A percentile compares a stretch with the other conserved stretches of the same genome.
Conservation (phyloP, 2,329 filamentous ascomycete species). For the Diaporthe citriasiana region DNA sequence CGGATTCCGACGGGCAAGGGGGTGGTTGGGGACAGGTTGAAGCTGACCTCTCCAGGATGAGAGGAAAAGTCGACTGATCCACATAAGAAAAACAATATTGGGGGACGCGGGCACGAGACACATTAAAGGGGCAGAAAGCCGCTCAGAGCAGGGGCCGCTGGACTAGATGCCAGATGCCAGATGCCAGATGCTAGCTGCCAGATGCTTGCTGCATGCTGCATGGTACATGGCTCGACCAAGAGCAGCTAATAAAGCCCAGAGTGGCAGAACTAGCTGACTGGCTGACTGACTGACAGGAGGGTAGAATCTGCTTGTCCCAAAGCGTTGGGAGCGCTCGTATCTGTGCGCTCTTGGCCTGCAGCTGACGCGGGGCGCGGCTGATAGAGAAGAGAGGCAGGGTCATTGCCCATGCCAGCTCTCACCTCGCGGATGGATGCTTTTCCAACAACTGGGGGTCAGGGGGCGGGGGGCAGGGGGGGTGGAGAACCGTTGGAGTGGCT, state of each 20-base stretch:
- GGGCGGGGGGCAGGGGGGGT: no score
- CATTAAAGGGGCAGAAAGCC: slow-evolving; percentile 6
- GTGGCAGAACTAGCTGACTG: neutral
- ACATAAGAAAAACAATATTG: no score
- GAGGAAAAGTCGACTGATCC: neutral
- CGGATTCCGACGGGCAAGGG: neutral
- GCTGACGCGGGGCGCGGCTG: neutral
- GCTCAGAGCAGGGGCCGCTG: slow-evolving; percentile 14
- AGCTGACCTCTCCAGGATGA: neutral
- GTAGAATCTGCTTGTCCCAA: slow-evolving; percentile 19
- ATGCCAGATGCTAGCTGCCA: slow-evolving; percentile 17
- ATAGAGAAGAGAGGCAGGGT: neutral
- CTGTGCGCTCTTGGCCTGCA: slow-evolving; percentile 31
- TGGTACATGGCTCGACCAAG: slow-evolving; percentile 10
- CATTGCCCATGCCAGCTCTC: neutral
- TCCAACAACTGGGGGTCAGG: no score
- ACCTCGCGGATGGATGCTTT: neutral
- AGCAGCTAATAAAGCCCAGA: slow-evolving; percentile 7
- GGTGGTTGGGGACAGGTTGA: neutral
- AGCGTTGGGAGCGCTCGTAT: slow-evolving; percentile 9
- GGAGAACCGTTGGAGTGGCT: slow-evolving; percentile 18
- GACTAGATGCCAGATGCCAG: neutral
- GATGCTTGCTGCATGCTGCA: slow-evolving; percentile 5
- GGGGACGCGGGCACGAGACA: slow-evolving; percentile 8
- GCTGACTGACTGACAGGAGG: slow-evolving; percentile 1